phyloP scores from a whole-genome alignment of 495 filamentous ascomycete species.

The Penicillium turbatum region DNA sequence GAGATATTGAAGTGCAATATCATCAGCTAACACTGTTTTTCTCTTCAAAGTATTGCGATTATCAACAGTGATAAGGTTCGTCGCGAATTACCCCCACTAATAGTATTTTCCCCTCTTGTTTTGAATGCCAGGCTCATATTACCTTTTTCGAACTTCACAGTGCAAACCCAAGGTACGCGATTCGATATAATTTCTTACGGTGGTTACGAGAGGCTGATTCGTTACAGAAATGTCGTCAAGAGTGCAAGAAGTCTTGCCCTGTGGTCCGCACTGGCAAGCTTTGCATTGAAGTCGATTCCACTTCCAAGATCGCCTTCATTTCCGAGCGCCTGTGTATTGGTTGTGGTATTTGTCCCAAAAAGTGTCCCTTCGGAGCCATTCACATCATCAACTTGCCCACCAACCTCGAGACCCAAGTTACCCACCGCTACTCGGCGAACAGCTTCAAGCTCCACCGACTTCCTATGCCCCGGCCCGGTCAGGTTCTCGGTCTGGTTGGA shows the following conservation, averaged over 20 bases:
- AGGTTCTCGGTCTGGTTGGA: slow-evolving; percentile 94
- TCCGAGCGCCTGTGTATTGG: slow-evolving; percentile 93
- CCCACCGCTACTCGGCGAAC: slow-evolving; percentile 97
- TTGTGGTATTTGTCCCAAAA: slow-evolving; percentile 98
- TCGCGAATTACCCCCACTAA: slow-evolving; percentile 32
- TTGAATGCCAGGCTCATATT: slow-evolving; percentile 30
- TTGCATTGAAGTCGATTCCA: slow-evolving; percentile 86
- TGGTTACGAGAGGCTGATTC: slow-evolving; percentile 12
- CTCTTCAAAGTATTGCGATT: slow-evolving; percentile 77
- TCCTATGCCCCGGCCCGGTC: slow-evolving; percentile 90
- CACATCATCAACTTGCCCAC: slow-evolving; percentile 99
- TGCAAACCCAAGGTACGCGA: slow-evolving; percentile 89
- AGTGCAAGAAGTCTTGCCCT: slow-evolving; percentile 99
- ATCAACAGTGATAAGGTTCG: slow-evolving; percentile 94
- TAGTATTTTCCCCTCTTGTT: slow-evolving; percentile 12
- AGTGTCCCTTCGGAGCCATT: slow-evolving; percentile 98
- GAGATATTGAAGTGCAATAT: not conserved
- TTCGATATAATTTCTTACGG: not conserved
- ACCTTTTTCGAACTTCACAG: slow-evolving; percentile 41
- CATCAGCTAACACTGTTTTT: slow-evolving; percentile 16
- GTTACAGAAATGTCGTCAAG: slow-evolving; percentile 83
- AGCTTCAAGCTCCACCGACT: slow-evolving; percentile 98
- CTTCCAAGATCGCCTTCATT: slow-evolving; percentile 96
- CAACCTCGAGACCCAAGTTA: slow-evolving; percentile 95
- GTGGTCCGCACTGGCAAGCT: slow-evolving; percentile 96